Conservation (phyloP, 2,329 filamentous ascomycete genomes). For the Neurospora sp. region DNA sequence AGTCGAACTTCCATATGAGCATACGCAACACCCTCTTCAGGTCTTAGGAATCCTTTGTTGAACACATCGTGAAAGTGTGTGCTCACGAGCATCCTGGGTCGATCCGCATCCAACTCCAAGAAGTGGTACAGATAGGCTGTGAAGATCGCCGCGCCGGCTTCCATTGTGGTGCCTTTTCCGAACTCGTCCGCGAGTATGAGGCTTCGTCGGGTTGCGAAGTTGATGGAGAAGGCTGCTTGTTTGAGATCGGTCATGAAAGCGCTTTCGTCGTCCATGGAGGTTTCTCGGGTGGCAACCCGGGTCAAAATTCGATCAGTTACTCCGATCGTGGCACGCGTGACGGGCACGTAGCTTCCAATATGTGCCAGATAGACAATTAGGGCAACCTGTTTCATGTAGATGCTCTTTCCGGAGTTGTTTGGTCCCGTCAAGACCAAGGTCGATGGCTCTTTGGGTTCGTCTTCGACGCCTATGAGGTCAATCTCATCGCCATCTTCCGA, state of each 20-base stretch:
- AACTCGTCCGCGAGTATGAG: conserved; percentile 92
- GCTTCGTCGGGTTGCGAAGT: conserved; percentile 64
- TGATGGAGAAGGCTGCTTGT: conserved; percentile 70
- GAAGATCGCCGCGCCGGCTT: conserved; percentile 50
- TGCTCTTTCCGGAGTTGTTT: conserved; percentile 93
- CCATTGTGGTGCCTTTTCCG: conserved; percentile 51
- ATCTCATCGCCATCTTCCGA: conserved; percentile 11
- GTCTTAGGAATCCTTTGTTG: conserved; percentile 46
- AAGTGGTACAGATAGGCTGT: conserved; percentile 50
- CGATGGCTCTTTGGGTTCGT: conserved; percentile 35
- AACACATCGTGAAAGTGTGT: conserved; percentile 67
- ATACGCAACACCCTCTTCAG: conserved; percentile 43
- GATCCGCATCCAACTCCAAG: conserved; percentile 30
- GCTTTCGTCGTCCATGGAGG: conserved; percentile 48
- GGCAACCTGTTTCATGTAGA: conserved; percentile 89
- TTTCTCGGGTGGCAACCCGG: conserved; percentile 66
- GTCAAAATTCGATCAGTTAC: conserved; percentile 90
- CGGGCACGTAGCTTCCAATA: conserved; percentile 85
- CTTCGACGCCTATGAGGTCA: conserved; percentile 11
- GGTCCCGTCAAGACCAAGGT: conserved; percentile 81
- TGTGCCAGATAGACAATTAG: conserved; percentile 89
- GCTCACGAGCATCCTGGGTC: conserved; percentile 49
- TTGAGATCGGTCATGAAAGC: conserved; percentile 72
- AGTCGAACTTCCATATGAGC: conserved; percentile 65
- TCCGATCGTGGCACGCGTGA: conserved; percentile 64